Base-by-base conservation (phyloP, 192 early-diverging fungal species). In the Linnemannia elongata region DNA sequence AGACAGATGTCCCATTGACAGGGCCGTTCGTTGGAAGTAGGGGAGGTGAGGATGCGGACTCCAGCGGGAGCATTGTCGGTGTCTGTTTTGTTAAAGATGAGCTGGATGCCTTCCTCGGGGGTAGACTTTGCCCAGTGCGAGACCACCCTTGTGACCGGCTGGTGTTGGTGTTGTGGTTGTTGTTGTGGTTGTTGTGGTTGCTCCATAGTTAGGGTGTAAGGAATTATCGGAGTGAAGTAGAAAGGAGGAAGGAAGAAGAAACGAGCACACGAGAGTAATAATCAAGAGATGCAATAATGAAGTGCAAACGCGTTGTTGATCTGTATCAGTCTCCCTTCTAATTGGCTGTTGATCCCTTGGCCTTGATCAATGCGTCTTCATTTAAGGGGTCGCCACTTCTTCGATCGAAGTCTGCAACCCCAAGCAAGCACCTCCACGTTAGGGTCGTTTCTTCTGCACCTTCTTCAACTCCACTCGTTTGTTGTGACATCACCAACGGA, bases 21-120 rank as follows among this genome's bases (percentile, higher is more conserved):
- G 8, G 82, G 77, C 44, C 77, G 42, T n/a, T 84, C 82, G 20
- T 41, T 12, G 33, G 66, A 70, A 20, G 77, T 73, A 57, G 77
- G 66, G 3, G 78, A 55, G 42, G 82, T 84, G 12, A 55, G 57
- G 24, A 84, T 66, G 5, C 70, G 72, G 3, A 75, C 47, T 30
- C 76, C 82, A 2, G n/a, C 13, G 2, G 68, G 27, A 10, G 15
- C 10, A 1, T 27, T 71, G 22, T 68, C 49, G 15, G 75, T 42
- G 24, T 84, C 82, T 15, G 36, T 45, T 0, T 63, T 42, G 17
- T 45, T 78, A 24, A 84, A 79, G 66, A 79, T 74, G 27, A 78
- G 33, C n/a, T 84, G 82, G 74, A 84, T 79, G 20, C 82, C 82
- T 70, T 84, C 82, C 45, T 84, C 82, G 22, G 82, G 82, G 0